Evolutionary conservation across 768 basidiomycete genomes (phyloP), one percentile per base, ranked within the genome.

Genomic region (Podaxis sp.): DNA sequence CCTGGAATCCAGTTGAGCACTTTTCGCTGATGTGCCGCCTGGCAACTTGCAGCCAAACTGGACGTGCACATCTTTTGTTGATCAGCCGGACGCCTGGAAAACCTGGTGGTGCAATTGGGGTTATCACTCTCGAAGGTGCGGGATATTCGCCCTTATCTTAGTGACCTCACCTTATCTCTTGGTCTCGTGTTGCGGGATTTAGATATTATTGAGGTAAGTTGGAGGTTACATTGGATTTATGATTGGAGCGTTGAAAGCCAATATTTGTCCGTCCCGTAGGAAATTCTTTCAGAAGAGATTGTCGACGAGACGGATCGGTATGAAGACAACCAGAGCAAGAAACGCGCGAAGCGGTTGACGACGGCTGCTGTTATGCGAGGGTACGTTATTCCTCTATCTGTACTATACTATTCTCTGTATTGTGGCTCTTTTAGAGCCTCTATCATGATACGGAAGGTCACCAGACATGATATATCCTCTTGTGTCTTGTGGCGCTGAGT

Each of bases 241-340:
- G 24, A 50, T 8, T 24, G 49, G 24, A 28, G 26, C 2, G 15
- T 24, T 49, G 37, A 12, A 5, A 36, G 12, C 22, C 12, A 13
- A 44, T 58, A 64, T 3, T 73, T 71, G 7, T 26, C 7, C 33
- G 10, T 33, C 33, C 33, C 26, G 11, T 55, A 93, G 83, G 95
- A 96, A 82, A 97, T 99, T 65, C 93, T 98, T 20, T 89, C 91
- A 0, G 95, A 97, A 75, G 96, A 97, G 72, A 96, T 97, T 58
- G 90, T 96, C 33, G 95, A 96, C 69, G 95, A 97, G 75, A 96
- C 95, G 2, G 95, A 97, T 75, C 82, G 87, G 28, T 96, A 90
- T 67, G 87, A 92, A 66, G 92, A 94, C 67, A 97, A 96, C 70
- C 87, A 87, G 53, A 88, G 86, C 56, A 95, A 95, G 71, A 82